phyloP scores from a whole-genome alignment of 345 rosid species.

The Populus deltoides region DNA sequence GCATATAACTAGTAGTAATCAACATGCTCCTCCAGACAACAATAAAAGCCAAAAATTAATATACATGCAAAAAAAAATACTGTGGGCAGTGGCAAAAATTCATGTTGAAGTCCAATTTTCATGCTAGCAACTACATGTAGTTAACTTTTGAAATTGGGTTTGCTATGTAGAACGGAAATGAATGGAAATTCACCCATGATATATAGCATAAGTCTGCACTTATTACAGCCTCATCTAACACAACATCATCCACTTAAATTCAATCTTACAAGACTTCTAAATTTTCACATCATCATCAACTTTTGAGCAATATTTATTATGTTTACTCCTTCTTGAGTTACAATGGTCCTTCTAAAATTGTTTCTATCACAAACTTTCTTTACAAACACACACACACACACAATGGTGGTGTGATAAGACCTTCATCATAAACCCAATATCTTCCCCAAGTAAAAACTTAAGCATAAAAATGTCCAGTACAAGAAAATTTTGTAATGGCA shows the following conservation, averaged over 20 bases:
- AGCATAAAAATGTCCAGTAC: background rate
- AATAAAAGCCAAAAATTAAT: no score
- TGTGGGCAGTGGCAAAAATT: no score
- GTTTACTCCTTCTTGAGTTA: background rate
- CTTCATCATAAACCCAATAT: background rate
- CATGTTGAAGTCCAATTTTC: no score
- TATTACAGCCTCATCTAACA: background rate
- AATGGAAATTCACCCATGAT: background rate
- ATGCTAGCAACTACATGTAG: no score
- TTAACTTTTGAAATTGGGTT: background rate
- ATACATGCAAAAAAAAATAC: no score
- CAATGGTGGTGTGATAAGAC: background rate
- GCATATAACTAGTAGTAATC: no score
- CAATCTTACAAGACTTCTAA: background rate
- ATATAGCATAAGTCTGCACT: background rate
- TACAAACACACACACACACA: background rate
- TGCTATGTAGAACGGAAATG: background rate
- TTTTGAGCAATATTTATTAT: background rate
- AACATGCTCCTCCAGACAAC: no score
- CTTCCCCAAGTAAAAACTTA: background rate
- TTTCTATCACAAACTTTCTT: no score
- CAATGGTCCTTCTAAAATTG: background rate
- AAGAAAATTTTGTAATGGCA: background rate
- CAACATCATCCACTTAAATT: background rate
- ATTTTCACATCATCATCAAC: background rate